Evolutionary conservation across 2,329 filamentous ascomycete genomes (phyloP), one percentile per base, ranked within the genome.

Genomic region (Paecilomyces sp.): DNA sequence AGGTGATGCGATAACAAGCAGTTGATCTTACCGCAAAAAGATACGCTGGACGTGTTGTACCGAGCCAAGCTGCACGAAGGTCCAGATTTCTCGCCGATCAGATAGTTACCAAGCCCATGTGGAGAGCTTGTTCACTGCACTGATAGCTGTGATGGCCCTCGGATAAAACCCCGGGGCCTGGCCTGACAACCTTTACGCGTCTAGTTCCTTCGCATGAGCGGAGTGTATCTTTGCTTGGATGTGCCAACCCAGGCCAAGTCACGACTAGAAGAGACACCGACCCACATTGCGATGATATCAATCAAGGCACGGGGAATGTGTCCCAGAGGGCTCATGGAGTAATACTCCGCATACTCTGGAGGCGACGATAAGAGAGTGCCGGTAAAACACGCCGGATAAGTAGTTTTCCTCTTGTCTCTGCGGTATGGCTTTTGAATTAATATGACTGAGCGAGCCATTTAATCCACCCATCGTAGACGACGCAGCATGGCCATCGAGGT

Each of bases 101-200:
- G n/a, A 47, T 47, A 28, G 3, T 28, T 6, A 47, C 41, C 18
- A 22, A 18, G 18, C n/a, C n/a, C 13, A n/a, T 9, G 41, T 47
- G 15, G 41, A 18, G 41, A 47, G 41, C n/a, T 47, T 47, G 15
- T 28, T 47, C 41, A n/a, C 66, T 66, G 57, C 65, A 36, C 22
- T 18, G 31, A 33, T 12, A 33, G 31, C 31, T 33, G 31, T 24
- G 72, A 22, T 72, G 69, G 2, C 66, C 67, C 18, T 67, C 65
- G 55, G 68, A 72, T 60, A 72, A 72, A 1, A 68, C 69, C 55
- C 71, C 68, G 12, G 65, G 62, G 31, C 60, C 59, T 3, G 64
- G 52, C 30, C 54, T 58, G 24, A 61, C 62, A 31, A 66, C 64
- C 59, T 61, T 66, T 31, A 66, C 47, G 31, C 36, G 15, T 47